These are phyloP conservation scores for Isabelozyma heimii DNA, from an alignment of 805 yeast species.

Conservation along the genomic window DNA sequence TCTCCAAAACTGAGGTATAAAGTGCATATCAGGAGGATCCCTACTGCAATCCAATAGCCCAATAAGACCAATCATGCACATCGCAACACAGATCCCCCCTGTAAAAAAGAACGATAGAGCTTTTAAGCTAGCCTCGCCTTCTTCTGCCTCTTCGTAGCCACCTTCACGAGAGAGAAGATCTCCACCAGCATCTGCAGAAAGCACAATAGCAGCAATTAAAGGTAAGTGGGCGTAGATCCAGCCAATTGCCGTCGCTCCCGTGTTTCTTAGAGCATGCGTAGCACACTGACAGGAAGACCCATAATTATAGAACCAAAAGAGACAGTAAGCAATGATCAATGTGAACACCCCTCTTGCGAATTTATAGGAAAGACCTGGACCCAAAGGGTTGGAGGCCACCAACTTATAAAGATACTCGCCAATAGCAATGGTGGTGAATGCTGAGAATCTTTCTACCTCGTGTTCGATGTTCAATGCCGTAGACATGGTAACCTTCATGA, in stretches of 20 bases:
- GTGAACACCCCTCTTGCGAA: slow-evolving; percentile 49
- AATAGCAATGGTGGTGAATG: slow-evolving; percentile 61
- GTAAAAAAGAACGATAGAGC: slow-evolving; percentile 51
- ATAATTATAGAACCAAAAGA: slow-evolving; percentile 54
- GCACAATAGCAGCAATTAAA: slow-evolving; percentile 47
- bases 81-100: slow-evolving; percentile 49
- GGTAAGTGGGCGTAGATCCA: slow-evolving; percentile 53
- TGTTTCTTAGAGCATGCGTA: slow-evolving; percentile 53
- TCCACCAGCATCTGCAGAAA: slow-evolving; percentile 61
- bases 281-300: slow-evolving; percentile 51
- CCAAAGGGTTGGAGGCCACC: slow-evolving; percentile 49
- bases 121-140: slow-evolving; percentile 29
- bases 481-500: slow-evolving; percentile 42
- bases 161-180: slow-evolving; percentile 24
- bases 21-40: slow-evolving; percentile 34
- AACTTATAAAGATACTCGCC: slow-evolving; percentile 60
- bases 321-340: slow-evolving; percentile 45
- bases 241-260: slow-evolving; percentile 40
- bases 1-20: slow-evolving; percentile 34
- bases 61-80: slow-evolving; percentile 35
- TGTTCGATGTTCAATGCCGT: slow-evolving; percentile 67
- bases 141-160: slow-evolving; percentile 10
- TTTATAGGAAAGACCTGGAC: slow-evolving; percentile 41
- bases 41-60: slow-evolving; percentile 44
- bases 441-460: slow-evolving; percentile 58